A percentile compares a stretch with the other conserved stretches of the same genome.
phyloP scores from a whole-genome alignment of 768 basidiomycete genomes.

The Bullera alba region DNA sequence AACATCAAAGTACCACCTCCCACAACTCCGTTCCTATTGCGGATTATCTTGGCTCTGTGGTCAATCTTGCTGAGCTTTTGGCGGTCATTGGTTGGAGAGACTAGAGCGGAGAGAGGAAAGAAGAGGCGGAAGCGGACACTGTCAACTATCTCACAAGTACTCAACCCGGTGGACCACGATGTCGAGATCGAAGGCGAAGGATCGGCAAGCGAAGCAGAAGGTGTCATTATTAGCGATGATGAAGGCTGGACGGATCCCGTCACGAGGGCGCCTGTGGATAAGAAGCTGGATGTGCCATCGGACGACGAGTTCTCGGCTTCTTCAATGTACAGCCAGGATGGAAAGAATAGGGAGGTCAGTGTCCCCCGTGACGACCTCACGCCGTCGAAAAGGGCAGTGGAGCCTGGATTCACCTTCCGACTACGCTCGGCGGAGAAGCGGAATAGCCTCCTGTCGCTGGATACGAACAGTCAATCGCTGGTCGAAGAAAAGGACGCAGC shows the following conservation, averaged over 20 bases:
- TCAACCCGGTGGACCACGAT: no score
- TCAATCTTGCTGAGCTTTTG: slow-evolving; percentile 35
- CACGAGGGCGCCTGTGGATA: slow-evolving; percentile 23
- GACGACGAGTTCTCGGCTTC: slow-evolving; percentile 19
- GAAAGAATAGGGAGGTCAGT: no score
- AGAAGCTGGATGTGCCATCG: slow-evolving; percentile 10
- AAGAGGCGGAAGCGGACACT: background rate
- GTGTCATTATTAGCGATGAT: background rate
- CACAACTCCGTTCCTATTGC: slow-evolving; percentile 26
- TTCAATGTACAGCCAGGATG: no score
- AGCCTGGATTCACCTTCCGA: slow-evolving; percentile 13
- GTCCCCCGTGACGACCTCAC: no score
- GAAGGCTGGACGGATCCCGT: slow-evolving; percentile 36
- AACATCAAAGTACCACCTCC: slow-evolving; percentile 35
- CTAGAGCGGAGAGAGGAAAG: slow-evolving; percentile 10
- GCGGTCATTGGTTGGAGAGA: slow-evolving; percentile 37
- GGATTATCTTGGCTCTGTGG: slow-evolving; percentile 33
- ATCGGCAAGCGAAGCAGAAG: slow-evolving; percentile 5
- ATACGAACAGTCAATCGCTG: background rate
- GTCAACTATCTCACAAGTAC: no score
- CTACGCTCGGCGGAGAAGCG: slow-evolving; percentile 15
- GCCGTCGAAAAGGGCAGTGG: slow-evolving; percentile 2
- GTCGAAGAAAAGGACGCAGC: no score
- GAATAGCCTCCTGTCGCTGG: background rate
- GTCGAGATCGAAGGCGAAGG: slow-evolving; percentile 7